Evolutionary conservation across 345 rosid genomes (phyloP).

Genomic region (Gossypium rotundifolium): DNA sequence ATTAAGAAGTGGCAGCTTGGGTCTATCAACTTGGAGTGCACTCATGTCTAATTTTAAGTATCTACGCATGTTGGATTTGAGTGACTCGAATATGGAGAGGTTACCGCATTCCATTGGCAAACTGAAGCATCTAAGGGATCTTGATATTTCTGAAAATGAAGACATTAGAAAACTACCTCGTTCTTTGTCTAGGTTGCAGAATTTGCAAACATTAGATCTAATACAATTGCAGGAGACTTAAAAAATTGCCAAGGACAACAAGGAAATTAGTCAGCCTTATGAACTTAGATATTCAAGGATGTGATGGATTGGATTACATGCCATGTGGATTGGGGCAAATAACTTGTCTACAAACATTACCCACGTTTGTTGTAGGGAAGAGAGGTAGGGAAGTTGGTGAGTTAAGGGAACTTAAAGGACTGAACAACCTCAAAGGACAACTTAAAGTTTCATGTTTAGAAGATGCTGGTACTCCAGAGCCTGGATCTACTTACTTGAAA

Average conservation of each 20-base stretch:
- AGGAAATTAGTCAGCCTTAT: not conserved
- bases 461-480: no score
- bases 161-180: not conserved
- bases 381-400: constrained; percentile 7
- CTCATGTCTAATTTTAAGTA: not conserved
- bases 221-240: not conserved
- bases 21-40: not conserved
- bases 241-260: not conserved
- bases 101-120: not conserved
- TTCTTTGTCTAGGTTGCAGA: not conserved
- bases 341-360: not conserved
- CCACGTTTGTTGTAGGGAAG: not conserved
- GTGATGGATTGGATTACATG: not conserved
- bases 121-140: not conserved
- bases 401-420: no score
- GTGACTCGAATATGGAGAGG: not conserved
- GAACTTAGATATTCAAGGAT: not conserved
- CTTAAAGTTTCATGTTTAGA: no score
- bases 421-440: no score
- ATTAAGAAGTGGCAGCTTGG: not conserved
- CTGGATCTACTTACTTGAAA: no score
- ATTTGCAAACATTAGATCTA: not conserved
- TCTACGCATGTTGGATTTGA: not conserved
- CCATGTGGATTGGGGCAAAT: not conserved
- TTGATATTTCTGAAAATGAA: not conserved